These are phyloP conservation scores for Gigaspora rosea DNA, from an alignment of 192 early-diverging fungal genomes.

Conservation along the genomic window DNA sequence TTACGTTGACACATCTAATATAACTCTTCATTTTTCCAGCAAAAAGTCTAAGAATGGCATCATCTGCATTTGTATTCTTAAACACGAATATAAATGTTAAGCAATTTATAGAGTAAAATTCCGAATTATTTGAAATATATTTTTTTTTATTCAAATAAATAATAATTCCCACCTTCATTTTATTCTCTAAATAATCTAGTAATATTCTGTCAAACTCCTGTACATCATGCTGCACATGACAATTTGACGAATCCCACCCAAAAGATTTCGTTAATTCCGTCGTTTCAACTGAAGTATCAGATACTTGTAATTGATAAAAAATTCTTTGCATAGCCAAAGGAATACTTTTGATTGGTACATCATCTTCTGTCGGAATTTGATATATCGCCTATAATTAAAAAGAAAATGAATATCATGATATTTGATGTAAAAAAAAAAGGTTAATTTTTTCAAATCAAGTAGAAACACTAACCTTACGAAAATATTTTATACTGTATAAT, in stretches of 20 bases:
- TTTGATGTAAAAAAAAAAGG: not conserved
- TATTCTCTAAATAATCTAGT: conserved; percentile 93
- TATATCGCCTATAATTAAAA: conserved; percentile 62
- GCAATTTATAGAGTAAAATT: no score
- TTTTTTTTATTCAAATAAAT: conserved; percentile 30
- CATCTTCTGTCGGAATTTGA: conserved; percentile 87
- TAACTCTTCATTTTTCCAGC: conserved; percentile 97
- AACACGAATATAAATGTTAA: no score
- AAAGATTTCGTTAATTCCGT: no score
- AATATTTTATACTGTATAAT: conserved; percentile 90
- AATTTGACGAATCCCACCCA: conserved; percentile 93
- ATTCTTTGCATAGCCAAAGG: conserved; percentile 85
- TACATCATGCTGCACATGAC: conserved; percentile 98
- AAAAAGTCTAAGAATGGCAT: conserved; percentile 88
- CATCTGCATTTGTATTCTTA: conserved; percentile 85
- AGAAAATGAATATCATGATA: not conserved
- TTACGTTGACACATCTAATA: conserved; percentile 86
- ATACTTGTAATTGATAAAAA: no score
- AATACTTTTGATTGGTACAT: conserved; percentile 84
- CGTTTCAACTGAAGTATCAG: no score
- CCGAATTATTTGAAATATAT: no score
- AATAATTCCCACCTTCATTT: conserved; percentile 54
- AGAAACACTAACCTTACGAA: conserved; percentile 61
- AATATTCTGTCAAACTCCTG: conserved; percentile 97
- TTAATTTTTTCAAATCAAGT: no score